Evolutionary conservation across 164 flowering plant species (phyloP).

Genomic region (Protea cynaroides): DNA sequence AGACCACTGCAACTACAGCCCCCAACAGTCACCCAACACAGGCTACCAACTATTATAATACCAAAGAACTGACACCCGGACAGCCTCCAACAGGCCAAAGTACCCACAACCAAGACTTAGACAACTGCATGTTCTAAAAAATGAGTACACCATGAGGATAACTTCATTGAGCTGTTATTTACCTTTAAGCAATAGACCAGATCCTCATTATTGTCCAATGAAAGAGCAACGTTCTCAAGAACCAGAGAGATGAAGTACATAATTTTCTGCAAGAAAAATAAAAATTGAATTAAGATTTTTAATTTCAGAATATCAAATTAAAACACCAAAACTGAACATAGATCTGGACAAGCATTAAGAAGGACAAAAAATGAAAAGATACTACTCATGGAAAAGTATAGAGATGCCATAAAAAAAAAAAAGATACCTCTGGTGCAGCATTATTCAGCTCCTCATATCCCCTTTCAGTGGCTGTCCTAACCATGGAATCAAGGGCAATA

Average conservation of each 20-base stretch:
- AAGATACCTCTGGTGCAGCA: slow-evolving; percentile 77
- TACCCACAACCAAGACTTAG: too few species aligned
- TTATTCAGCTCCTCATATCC: slow-evolving; percentile 81
- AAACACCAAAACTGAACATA: background rate
- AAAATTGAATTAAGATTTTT: background rate
- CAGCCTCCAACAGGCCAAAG: too few species aligned
- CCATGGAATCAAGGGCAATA: slow-evolving; percentile 90
- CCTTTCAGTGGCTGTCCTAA: slow-evolving; percentile 90
- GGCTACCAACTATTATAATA: too few species aligned
- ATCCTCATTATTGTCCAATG: slow-evolving; percentile 88
- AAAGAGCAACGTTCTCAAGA: slow-evolving; percentile 86
- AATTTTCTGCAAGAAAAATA: slow-evolving; percentile 62
- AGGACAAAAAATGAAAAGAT: background rate
- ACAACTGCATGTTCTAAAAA: background rate
- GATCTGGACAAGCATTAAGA: background rate
- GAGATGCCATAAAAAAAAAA: background rate
- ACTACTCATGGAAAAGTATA: background rate
- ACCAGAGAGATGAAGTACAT: slow-evolving; percentile 76
- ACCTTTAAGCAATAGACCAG: slow-evolving; percentile 94
- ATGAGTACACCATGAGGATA: background rate
- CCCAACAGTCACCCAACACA: too few species aligned
- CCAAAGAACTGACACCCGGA: too few species aligned
- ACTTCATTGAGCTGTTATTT: slow-evolving; percentile 8
- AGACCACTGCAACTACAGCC: too few species aligned
- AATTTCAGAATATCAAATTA: background rate